A percentile compares a stretch with the other conserved stretches of the same genome.
Conservation (phyloP, 2,329 filamentous ascomycete genomes). For the Sclerotinia sclerotiorum region DNA sequence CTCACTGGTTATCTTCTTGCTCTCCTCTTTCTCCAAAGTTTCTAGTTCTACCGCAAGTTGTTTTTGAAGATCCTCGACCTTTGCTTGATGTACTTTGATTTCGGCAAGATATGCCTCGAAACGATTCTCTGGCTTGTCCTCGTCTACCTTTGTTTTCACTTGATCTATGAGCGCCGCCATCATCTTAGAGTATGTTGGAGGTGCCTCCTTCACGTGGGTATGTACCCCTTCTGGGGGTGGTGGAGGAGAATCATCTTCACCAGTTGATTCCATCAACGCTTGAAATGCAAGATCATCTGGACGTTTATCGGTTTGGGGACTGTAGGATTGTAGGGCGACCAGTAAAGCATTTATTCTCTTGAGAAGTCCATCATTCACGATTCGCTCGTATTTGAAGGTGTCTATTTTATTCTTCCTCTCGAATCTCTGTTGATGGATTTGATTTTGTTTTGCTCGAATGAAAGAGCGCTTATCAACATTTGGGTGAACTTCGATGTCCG, state of each 20-base stretch:
- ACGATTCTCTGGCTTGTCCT: constrained; percentile 65
- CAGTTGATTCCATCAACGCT: constrained; percentile 78
- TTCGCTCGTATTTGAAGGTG: constrained; percentile 86
- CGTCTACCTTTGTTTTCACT: constrained; percentile 74
- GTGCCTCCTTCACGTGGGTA: constrained; percentile 66
- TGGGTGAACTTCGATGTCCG: constrained; percentile 95
- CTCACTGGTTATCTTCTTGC: constrained; percentile 91
- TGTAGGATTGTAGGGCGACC: constrained; percentile 70
- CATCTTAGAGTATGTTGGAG: constrained; percentile 93
- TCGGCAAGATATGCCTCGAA: constrained; percentile 77
- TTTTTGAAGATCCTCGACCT: constrained; percentile 75
- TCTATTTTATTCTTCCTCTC: constrained; percentile 87
- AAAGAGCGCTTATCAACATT: constrained; percentile 99
- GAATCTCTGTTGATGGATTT: constrained; percentile 89
- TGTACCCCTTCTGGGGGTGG: constrained; percentile 77
- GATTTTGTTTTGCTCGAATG: constrained; percentile 95
- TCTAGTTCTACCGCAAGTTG: constrained; percentile 72
- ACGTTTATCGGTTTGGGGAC: constrained; percentile 61
- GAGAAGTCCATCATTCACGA: constrained; percentile 89
- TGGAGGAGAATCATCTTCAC: constrained; percentile 72
- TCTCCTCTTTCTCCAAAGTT: constrained; percentile 81
- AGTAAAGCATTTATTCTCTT: constrained; percentile 80
- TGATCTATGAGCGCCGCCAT: constrained; percentile 95
- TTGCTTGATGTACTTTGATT: constrained; percentile 71
- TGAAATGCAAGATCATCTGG: constrained; percentile 86